Evolutionary conservation across 2,329 filamentous ascomycete genomes (phyloP).

Genomic region (Colletotrichum filicis): DNA sequence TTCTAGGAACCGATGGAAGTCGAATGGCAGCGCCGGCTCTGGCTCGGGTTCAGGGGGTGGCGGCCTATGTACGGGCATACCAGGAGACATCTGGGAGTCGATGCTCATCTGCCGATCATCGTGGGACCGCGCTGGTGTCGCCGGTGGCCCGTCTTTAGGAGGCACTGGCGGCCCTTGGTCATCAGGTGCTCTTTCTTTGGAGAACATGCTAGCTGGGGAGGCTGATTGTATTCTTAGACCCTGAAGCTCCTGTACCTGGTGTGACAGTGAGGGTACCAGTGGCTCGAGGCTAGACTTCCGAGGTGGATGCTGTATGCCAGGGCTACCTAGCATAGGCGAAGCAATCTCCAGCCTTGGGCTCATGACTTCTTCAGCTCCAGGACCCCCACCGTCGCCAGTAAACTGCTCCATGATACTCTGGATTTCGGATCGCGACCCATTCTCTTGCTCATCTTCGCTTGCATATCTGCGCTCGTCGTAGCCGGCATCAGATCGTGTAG

Average conservation of each 20-base stretch:
- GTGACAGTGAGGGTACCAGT: conserved; percentile 61
- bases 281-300: conserved; percentile 89
- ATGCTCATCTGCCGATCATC: conserved; percentile 48
- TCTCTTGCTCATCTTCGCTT: conserved; percentile 74
- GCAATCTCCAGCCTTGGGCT: conserved; percentile 86
- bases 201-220: conserved; percentile 50
- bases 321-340: conserved; percentile 78
- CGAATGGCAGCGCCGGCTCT: conserved; percentile 89
- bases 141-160: conserved; percentile 66
- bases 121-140: conserved; percentile 48
- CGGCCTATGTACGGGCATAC: conserved; percentile 66
- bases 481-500: conserved; percentile 64
- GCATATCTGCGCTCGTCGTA: conserved; percentile 67
- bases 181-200: conserved; percentile 51
- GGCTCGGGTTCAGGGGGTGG: conserved; percentile 80
- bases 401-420: conserved; percentile 99
- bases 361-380: conserved; percentile 87
- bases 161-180: conserved; percentile 68
- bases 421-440: conserved; percentile 84
- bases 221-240: conserved; percentile 49
- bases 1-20: conserved; percentile 97
- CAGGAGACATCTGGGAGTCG: conserved; percentile 58
- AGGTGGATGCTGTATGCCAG: conserved; percentile 75
- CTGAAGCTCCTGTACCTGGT: conserved; percentile 60
- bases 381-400: conserved; percentile 77